These are phyloP conservation scores for Cutaneotrichosporon mucoides DNA, from an alignment of 1,284 basidiomycete genomes.

Conservation along the genomic window DNA sequence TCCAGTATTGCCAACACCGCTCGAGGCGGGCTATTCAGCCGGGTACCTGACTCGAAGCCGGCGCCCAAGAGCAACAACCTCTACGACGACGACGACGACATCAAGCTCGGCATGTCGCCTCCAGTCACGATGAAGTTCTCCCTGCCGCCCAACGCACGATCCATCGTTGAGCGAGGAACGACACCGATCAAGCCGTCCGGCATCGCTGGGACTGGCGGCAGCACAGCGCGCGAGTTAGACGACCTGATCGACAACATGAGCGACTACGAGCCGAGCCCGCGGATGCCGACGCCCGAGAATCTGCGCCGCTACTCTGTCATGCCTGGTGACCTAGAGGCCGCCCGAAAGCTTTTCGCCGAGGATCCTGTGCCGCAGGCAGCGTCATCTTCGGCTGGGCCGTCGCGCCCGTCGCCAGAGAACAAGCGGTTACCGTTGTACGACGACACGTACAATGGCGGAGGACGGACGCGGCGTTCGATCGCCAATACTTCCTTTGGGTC, in stretches of 20 bases:
- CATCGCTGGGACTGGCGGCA: not conserved
- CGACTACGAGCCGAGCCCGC: conserved; percentile 27
- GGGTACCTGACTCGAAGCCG: no score
- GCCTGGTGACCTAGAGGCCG: conserved; percentile 25
- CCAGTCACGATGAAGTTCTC: conserved; percentile 78
- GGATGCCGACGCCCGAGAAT: conserved; percentile 31
- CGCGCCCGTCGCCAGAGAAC: no score
- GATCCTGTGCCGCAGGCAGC: not conserved
- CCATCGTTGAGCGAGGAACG: conserved; percentile 40
- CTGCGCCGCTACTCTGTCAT: conserved; percentile 38
- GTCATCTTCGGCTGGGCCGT: no score
- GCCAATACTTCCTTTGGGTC: conserved; percentile 41
- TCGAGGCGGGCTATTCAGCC: no score
- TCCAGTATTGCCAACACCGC: not conserved
- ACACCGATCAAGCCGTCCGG: conserved; percentile 1
- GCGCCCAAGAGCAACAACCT: not conserved
- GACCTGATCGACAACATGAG: conserved; percentile 45
- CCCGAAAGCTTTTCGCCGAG: conserved; percentile 13
- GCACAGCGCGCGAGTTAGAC: conserved; percentile 19
- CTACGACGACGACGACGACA: conserved; percentile 49
- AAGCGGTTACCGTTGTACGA: not conserved
- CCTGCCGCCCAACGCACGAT: conserved; percentile 58
- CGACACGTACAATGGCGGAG: not conserved
- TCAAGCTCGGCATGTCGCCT: conserved; percentile 70
- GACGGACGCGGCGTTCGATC: conserved; percentile 22